These are phyloP conservation scores for Aspergillus sp. DNA, from an alignment of 2,329 filamentous ascomycete genomes.

Conservation along the genomic window DNA sequence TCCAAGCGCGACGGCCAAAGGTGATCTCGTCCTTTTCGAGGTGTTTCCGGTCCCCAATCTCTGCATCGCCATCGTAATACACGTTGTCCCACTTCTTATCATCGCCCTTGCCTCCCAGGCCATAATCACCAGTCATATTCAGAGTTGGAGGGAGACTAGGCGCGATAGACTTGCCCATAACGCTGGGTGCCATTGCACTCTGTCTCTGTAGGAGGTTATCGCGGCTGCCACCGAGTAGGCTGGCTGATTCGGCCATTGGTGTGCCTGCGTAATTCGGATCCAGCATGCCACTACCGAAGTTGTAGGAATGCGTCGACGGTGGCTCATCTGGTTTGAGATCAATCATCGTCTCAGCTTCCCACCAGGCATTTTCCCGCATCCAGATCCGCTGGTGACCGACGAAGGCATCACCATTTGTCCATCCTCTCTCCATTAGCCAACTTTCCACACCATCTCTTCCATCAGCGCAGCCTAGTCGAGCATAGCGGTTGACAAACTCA, in stretches of 20 bases:
- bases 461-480: conserved; percentile 79
- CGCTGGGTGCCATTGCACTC: conserved; percentile 50
- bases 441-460: conserved; percentile 90
- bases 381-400: conserved; percentile 89
- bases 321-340: conserved; percentile 72
- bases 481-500: conserved; percentile 84
- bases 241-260: conserved; percentile 58
- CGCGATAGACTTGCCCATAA: conserved; percentile 53
- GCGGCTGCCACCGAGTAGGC: conserved; percentile 62
- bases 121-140: conserved; percentile 77
- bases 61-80: conserved; percentile 78
- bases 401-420: conserved; percentile 96
- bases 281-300: conserved; percentile 59
- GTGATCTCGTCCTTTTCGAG: conserved; percentile 69
- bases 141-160: conserved; percentile 52
- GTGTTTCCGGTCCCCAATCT: conserved; percentile 73
- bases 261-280: conserved; percentile 64
- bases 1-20: conserved; percentile 70
- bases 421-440: conserved; percentile 91
- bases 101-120: conserved; percentile 83
- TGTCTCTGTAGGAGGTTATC: conserved; percentile 61
- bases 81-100: conserved; percentile 65
- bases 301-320: conserved; percentile 43
- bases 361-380: conserved; percentile 94
- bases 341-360: conserved; percentile 95